A percentile compares a stretch with the other conserved stretches of the same genome.
Conservation (phyloP, 108 stramenopile genomes). For the Cyclostephanos invisitatus region DNA sequence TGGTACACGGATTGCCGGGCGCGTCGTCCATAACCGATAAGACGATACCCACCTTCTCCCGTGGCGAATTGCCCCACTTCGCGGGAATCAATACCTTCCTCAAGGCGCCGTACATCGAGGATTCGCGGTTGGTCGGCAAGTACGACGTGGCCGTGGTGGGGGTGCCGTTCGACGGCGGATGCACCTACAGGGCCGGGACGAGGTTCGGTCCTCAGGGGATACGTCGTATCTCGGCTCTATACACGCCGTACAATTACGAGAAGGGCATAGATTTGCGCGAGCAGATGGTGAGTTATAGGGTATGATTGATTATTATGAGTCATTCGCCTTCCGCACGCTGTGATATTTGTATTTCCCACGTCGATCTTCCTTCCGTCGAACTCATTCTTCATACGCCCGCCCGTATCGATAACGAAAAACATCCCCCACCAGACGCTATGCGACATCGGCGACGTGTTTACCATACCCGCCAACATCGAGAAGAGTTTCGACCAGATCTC, state of each 20-base stretch:
- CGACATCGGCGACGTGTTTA: constrained; percentile 72
- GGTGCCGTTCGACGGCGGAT: constrained; percentile 85
- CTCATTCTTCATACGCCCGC: not conserved
- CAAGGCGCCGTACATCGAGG: constrained; percentile 83
- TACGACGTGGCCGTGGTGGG: constrained; percentile 80
- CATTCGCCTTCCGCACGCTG: too few relatives aligned
- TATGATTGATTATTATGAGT: constrained; percentile 26
- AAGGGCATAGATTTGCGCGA: constrained; percentile 82
- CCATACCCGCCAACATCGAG: constrained; percentile 87
- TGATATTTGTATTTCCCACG: too few relatives aligned
- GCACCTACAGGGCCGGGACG: constrained; percentile 80
- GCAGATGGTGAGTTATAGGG: constrained; percentile 81
- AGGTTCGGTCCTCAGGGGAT: constrained; percentile 86
- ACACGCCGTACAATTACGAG: constrained; percentile 87
- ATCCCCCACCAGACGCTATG: constrained; percentile 33
- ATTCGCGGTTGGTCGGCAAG: constrained; percentile 55
- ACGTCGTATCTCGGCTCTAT: constrained; percentile 74
- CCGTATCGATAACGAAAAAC: too few relatives aligned
- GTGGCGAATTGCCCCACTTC: constrained; percentile 84
- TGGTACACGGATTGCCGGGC: constrained; percentile 73
- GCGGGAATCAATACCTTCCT: constrained; percentile 87
- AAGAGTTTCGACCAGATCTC: constrained; percentile 86
- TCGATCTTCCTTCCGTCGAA: not conserved
- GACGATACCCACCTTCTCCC: constrained; percentile 76
- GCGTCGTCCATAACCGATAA: constrained; percentile 76